Percentiles rank a stretch among this genome's conserved stretches.
These are phyloP conservation scores for Candida yuanshanica DNA, from an alignment of 805 yeast genomes.

Conservation along the genomic window DNA sequence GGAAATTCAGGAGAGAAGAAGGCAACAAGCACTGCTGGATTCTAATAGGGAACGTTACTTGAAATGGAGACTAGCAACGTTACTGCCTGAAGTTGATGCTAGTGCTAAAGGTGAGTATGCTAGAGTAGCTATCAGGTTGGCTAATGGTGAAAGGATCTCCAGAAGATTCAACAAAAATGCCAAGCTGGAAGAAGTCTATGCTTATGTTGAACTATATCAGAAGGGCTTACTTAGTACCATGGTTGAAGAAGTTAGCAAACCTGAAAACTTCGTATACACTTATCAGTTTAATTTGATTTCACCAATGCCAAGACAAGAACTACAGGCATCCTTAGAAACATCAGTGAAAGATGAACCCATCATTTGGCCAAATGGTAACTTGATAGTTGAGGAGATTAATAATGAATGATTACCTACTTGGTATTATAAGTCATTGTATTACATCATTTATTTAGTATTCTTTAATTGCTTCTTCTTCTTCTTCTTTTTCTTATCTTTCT, in stretches of 20 bases:
- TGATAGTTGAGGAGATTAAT: slow-evolving; percentile 41
- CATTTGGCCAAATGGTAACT: slow-evolving; percentile 61
- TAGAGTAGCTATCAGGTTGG: slow-evolving; percentile 64
- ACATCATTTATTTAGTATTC: slow-evolving; percentile 31
- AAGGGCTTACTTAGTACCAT: slow-evolving; percentile 22
- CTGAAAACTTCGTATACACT: slow-evolving; percentile 37
- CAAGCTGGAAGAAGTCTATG: slow-evolving; percentile 59
- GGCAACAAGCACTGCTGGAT: slow-evolving; percentile 19
- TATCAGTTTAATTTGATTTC: slow-evolving; percentile 47
- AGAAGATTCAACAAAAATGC: slow-evolving; percentile 41
- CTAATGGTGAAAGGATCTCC: slow-evolving; percentile 53
- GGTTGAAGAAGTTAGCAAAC: slow-evolving; percentile 23
- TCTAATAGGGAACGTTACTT: slow-evolving; percentile 37
- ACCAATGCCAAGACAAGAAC: slow-evolving; percentile 50
- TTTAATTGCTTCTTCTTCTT: slow-evolving; percentile 45
- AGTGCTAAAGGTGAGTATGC: slow-evolving; percentile 33
- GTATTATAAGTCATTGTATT: no score
- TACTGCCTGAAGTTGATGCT: slow-evolving; percentile 28
- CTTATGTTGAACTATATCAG: slow-evolving; percentile 54
- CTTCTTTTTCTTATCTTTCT: slow-evolving; percentile 75
- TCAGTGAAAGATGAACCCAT: slow-evolving; percentile 37
- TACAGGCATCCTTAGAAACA: slow-evolving; percentile 27
- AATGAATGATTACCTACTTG: slow-evolving; percentile 15
- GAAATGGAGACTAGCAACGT: slow-evolving; percentile 38
- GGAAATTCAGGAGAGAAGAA: slow-evolving; percentile 39